These are phyloP conservation scores for Clavispora fructus DNA, from an alignment of 805 yeast genomes.

Conservation along the genomic window DNA sequence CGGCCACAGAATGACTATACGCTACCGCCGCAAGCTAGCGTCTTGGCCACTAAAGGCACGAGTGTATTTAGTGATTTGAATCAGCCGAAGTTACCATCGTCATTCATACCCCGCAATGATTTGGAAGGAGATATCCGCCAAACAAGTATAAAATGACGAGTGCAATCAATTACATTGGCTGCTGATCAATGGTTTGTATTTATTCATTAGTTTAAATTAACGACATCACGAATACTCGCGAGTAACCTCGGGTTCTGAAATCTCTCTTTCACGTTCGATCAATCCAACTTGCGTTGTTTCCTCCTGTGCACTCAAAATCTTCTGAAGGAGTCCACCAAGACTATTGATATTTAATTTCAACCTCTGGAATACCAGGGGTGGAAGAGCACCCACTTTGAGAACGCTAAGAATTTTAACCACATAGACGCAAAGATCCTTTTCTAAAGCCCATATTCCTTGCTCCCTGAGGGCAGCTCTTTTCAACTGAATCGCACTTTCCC, in stretches of 20 bases:
- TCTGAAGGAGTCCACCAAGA: slow-evolving; percentile 28
- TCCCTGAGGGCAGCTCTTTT: background rate
- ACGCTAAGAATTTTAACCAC: slow-evolving; percentile 36
- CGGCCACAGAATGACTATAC: background rate
- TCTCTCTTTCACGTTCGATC: background rate
- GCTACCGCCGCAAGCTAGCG: background rate
- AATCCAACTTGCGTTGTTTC: background rate
- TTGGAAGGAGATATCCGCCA: background rate
- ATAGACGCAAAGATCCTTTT: slow-evolving; percentile 37
- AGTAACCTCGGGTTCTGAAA: background rate
- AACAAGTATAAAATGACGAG: background rate
- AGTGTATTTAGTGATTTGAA: background rate
- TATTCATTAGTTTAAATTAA: background rate
- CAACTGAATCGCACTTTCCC: background rate
- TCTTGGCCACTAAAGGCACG: background rate
- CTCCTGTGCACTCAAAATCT: slow-evolving; percentile 11
- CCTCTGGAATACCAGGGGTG: slow-evolving; percentile 22
- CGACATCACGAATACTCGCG: background rate
- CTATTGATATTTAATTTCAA: slow-evolving; percentile 30
- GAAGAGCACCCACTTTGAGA: slow-evolving; percentile 27
- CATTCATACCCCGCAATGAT: background rate
- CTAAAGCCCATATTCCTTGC: slow-evolving; percentile 30
- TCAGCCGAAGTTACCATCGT: too few relatives aligned
- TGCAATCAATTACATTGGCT: too few relatives aligned
- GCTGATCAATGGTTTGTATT: background rate